Base-by-base conservation (phyloP, 768 basidiomycete species). In the Auriscalpium vulgare region DNA sequence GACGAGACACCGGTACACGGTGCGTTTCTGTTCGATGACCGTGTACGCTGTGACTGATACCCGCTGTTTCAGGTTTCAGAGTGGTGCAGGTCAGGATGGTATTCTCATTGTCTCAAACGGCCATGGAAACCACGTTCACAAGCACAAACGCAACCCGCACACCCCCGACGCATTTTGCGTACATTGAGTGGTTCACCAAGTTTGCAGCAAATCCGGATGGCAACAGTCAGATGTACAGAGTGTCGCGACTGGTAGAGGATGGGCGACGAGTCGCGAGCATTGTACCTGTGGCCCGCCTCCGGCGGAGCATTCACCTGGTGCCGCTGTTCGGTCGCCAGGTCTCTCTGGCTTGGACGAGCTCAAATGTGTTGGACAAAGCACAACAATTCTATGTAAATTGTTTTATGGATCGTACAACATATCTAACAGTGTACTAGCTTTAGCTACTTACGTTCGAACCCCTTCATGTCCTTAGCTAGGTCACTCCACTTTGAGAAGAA, bases 321-420 rank as follows among this genome's bases (percentile, higher is more conserved):
- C 72, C 72, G 0, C 58, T 62, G 37, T 73, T 71, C 51, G 69
- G 71, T 2, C 55, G 56, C 4, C 37, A 52, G 1, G 68, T 61
- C 0, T 68, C 68, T 29, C 36, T 54, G 0, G 59, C 62, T 4
- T 75, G 74, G 74, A 64, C 63, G 1, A 66, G 62, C 38, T 66
- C 62, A n/a, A 73, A 50, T 37, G 68, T 73, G 7, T 60, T 74
- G 1, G 71, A 75, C 9, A 5, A 37, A 10, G 65, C 64, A 51
- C 40, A 43, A 7, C 54, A 23, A 3, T 75, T 74, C 51, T 73
- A 57, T 61, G 57, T 71, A 0, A 73, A 68, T 59, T 51, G 61
- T 0, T 71, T 67, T 47, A 62, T 62, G n/a, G 68, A 71, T 58
- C 37, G 62, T 46, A 66, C 68, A 60, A 36, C 55, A 10, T 72